Evolutionary conservation across 163 green algal species (phyloP), one percentile per base, ranked within the genome.

Genomic region (Chloroidium sp.): DNA sequence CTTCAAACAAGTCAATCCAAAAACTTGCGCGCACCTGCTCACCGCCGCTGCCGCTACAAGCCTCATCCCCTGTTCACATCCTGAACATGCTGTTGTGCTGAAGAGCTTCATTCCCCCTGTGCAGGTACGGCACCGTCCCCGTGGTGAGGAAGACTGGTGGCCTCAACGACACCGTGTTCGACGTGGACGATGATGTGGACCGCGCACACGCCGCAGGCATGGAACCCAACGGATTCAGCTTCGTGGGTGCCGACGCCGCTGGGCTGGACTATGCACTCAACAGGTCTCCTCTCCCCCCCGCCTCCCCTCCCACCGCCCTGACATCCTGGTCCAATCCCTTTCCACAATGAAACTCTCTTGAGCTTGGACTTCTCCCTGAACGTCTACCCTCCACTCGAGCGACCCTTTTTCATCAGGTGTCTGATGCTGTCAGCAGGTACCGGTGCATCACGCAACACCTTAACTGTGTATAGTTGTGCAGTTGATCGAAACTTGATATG

Each of bases 151-250:
- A 90, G 78, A 98, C 95, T 0, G 95, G 95, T 59, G 95, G 95
- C 12, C 88, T 98, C 80, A 92, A 91, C 0, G 95, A 99, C 87
- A 99, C 95, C 0, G 95, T 99, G 4, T 91, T 93, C 62, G 95
- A 98, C 82, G 86, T 98, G 74, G 95, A 98, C 82, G 85, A 91
- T 85, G 92, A 96, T 78, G 87, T 90, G 62, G 86, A 90, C 69
- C 83, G 91, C 6, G 92, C 91, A 2, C 81, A 85, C 6, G 64
- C 69, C 0, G 68, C 62, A 1, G 87, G 84, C 68, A 84, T 85
- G 77, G 78, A 81, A 0, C 78, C 83, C 76, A 94, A 93, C 67
- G 89, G 90, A 57, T 93, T 88, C 86, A 86, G 61, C 78, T 93
- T 94, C 83, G 87, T 95, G 79, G 91, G 91, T 62, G 90, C 86